Conservation (phyloP, 2,329 filamentous ascomycete species). For the Microascus cirrosus region DNA sequence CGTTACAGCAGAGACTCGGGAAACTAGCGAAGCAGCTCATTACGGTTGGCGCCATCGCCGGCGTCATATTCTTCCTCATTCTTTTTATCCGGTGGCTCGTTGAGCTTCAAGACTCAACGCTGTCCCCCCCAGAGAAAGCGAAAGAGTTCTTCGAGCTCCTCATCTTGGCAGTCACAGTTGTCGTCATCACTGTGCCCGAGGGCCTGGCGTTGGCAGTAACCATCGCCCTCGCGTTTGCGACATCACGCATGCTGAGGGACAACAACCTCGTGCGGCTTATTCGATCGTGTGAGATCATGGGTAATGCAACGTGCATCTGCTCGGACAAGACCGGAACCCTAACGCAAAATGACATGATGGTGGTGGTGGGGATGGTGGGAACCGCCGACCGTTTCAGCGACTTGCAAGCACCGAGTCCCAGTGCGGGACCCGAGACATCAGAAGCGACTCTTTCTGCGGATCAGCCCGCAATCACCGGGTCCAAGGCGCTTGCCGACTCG, state of each 20-base stretch:
- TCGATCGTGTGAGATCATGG: slow-evolving; percentile 52
- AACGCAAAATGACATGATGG: slow-evolving; percentile 52
- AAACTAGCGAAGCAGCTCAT: slow-evolving; percentile 65
- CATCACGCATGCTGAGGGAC: slow-evolving; percentile 51
- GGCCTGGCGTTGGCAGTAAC: slow-evolving; percentile 50
- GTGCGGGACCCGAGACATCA: neutral
- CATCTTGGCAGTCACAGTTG: slow-evolving; percentile 36
- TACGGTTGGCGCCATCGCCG: slow-evolving; percentile 26
- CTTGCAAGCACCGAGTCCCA: slow-evolving; percentile 10
- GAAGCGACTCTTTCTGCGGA: neutral
- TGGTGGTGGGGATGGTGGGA: slow-evolving; percentile 45
- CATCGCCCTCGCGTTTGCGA: slow-evolving; percentile 50
- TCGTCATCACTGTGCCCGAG: slow-evolving; percentile 50
- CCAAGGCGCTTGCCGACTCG: slow-evolving; percentile 9
- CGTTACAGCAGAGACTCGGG: slow-evolving; percentile 67
- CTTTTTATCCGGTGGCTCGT: slow-evolving; percentile 27
- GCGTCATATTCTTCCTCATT: slow-evolving; percentile 27
- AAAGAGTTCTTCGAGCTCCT: slow-evolving; percentile 35
- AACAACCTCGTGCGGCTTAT: slow-evolving; percentile 50
- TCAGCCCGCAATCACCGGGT: neutral
- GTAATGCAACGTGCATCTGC: slow-evolving; percentile 52
- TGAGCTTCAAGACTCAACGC: slow-evolving; percentile 12
- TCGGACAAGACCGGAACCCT: slow-evolving; percentile 58
- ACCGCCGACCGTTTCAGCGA: slow-evolving; percentile 23
- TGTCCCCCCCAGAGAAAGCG: slow-evolving; percentile 32